A percentile compares a stretch with the other conserved stretches of the same genome.
Conservation (phyloP, 139 green algal species). For the Spirogloea muscicola region DNA sequence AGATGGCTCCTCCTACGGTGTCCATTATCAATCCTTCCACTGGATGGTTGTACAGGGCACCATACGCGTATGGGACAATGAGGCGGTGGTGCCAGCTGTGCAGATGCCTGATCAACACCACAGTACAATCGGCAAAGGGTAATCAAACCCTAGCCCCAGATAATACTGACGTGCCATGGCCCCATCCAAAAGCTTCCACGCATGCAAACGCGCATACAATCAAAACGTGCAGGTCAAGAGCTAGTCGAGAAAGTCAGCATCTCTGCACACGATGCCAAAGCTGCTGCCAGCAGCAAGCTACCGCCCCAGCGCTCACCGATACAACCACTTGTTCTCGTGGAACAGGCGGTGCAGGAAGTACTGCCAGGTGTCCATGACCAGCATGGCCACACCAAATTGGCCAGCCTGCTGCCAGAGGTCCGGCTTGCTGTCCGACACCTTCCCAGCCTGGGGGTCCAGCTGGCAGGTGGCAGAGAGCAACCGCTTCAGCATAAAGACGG, state of each 20-base stretch:
- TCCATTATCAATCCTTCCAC: constrained; percentile 66
- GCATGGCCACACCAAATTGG: constrained; percentile 59
- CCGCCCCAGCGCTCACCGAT: constrained; percentile 52
- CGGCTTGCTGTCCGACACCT: not conserved
- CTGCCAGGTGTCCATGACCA: constrained; percentile 67
- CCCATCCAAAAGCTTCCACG: no score
- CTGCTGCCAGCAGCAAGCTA: no score
- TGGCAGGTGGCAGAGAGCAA: constrained; percentile 24
- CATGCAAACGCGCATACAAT: no score
- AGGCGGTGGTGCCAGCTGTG: constrained; percentile 64
- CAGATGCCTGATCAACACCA: constrained; percentile 46
- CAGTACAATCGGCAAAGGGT: no score
- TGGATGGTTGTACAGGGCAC: constrained; percentile 69
- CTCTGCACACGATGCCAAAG: no score
- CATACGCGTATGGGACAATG: constrained; percentile 59
- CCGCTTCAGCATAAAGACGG: no score
- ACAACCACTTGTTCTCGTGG: constrained; percentile 60
- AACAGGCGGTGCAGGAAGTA: constrained; percentile 69
- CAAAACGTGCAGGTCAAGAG: no score
- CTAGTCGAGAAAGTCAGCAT: no score
- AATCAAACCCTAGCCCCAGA: no score
- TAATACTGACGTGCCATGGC: no score
- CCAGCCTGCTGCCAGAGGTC: constrained; percentile 2
- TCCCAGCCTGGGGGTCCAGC: constrained; percentile 1
- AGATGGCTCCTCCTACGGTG: constrained; percentile 58